Conservation (phyloP, 108 stramenopile species). For the Fragilariopsis cylindrus region DNA sequence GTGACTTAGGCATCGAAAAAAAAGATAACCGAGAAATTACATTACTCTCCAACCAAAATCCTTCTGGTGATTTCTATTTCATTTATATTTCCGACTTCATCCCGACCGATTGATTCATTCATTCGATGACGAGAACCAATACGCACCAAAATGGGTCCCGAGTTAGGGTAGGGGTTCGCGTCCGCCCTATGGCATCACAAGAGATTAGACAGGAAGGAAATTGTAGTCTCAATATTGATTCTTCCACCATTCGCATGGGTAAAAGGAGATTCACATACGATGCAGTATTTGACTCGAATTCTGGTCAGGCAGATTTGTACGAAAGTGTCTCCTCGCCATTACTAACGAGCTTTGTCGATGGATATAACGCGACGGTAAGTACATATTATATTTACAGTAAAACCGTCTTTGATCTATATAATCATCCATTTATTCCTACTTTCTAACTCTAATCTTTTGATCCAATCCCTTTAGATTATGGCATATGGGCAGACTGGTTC, state of each 20-base stretch:
- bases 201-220: conserved; percentile 72
- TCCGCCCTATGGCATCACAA: conserved; percentile 73
- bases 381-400: neutral
- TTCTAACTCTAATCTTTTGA: conserved; percentile 15
- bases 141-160: conserved; percentile 6
- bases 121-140: conserved; percentile 5
- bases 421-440: neutral
- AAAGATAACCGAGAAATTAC: too few species aligned
- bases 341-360: conserved; percentile 80
- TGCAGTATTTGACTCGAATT: conserved; percentile 62
- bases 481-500: conserved; percentile 93
- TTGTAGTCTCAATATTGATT: conserved; percentile 40
- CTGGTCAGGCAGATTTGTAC: conserved; percentile 69
- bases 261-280: conserved; percentile 76
- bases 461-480: conserved; percentile 44
- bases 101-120: too few species aligned
- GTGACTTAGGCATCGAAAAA: too few species aligned
- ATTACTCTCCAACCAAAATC: too few species aligned
- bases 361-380: conserved; percentile 86
- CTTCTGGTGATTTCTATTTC: too few species aligned
- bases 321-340: conserved; percentile 60
- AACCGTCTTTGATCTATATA: neutral
- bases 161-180: conserved; percentile 79
- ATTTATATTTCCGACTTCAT: too few species aligned
- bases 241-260: conserved; percentile 59